Evolutionary conservation across 1,139 yeast genomes (phyloP).

Genomic region (Hansenula lynferdii): DNA sequence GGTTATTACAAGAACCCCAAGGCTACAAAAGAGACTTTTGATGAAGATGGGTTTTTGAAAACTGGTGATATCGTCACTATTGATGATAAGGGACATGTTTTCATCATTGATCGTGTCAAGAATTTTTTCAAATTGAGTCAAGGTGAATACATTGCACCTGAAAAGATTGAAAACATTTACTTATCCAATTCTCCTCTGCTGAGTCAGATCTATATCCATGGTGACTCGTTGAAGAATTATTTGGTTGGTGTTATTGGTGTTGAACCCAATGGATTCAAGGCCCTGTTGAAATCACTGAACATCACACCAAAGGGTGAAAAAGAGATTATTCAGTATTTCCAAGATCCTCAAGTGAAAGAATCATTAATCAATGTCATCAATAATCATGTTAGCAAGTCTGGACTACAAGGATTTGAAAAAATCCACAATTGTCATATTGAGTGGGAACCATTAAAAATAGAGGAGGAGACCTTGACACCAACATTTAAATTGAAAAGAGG

Average conservation of each 20-base stretch:
- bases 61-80: slow-evolving; percentile 61
- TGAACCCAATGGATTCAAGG: slow-evolving; percentile 22
- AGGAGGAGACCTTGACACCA: slow-evolving; percentile 45
- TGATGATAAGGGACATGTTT: slow-evolving; percentile 40
- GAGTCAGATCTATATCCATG: slow-evolving; percentile 46
- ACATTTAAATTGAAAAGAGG: slow-evolving; percentile 50
- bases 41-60: slow-evolving; percentile 42
- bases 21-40: slow-evolving; percentile 40
- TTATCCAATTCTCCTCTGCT: slow-evolving; percentile 37
- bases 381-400: slow-evolving; percentile 18
- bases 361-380: slow-evolving; percentile 29
- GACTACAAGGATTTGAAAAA: slow-evolving; percentile 36
- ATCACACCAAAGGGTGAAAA: not conserved
- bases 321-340: not conserved
- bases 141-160: slow-evolving; percentile 64
- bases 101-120: slow-evolving; percentile 57
- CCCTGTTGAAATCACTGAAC: not conserved
- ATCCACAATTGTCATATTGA: slow-evolving; percentile 40
- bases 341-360: slow-evolving; percentile 26
- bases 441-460: slow-evolving; percentile 46
- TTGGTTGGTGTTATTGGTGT: slow-evolving; percentile 52
- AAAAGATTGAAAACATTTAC: slow-evolving; percentile 51
- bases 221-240: slow-evolving; percentile 45
- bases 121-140: slow-evolving; percentile 62
- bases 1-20: slow-evolving; percentile 51